Evolutionary conservation across 306 rosid species (phyloP).

Genomic region (Trifolium subterraneum): DNA sequence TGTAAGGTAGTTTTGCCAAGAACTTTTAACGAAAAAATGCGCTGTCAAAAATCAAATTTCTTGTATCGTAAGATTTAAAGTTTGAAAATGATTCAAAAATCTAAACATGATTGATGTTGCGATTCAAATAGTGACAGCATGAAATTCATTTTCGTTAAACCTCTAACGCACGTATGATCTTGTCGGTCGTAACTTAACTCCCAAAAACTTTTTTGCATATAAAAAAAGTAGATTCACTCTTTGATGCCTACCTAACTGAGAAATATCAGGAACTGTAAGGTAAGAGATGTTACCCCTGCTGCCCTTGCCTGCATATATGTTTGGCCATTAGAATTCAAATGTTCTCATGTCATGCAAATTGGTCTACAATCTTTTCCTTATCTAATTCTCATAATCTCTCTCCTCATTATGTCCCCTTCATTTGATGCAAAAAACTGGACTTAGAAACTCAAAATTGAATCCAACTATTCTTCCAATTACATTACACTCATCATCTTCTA

Average conservation of each 20-base stretch:
- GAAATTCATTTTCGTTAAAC: too few relatives aligned
- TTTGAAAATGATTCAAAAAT: too few relatives aligned
- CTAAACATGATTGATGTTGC: too few relatives aligned
- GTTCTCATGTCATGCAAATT: conserved; percentile 30
- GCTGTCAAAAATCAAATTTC: too few relatives aligned
- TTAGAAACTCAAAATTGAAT: conserved; percentile 26
- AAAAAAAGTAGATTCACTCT: conserved; percentile 38
- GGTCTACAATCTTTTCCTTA: conserved; percentile 8
- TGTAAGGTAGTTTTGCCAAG: too few relatives aligned
- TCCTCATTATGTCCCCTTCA: conserved; percentile 41
- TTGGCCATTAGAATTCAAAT: conserved; percentile 36
- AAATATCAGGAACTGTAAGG: not conserved
- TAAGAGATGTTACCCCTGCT: not conserved
- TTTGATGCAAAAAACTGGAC: conserved; percentile 33
- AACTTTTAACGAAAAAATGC: too few relatives aligned
- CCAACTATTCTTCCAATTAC: not conserved
- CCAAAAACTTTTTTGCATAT: too few relatives aligned
- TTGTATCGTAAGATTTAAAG: too few relatives aligned
- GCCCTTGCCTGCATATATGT: conserved; percentile 33
- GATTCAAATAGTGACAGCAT: too few relatives aligned
- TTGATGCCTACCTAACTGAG: conserved; percentile 55
- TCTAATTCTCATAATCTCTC: not conserved
- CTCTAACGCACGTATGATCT: too few relatives aligned
- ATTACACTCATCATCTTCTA: not conserved
- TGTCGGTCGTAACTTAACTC: too few relatives aligned